phyloP scores from a whole-genome alignment of 805 yeast genomes.

The Zygosaccharomyces pseudorouxii region DNA sequence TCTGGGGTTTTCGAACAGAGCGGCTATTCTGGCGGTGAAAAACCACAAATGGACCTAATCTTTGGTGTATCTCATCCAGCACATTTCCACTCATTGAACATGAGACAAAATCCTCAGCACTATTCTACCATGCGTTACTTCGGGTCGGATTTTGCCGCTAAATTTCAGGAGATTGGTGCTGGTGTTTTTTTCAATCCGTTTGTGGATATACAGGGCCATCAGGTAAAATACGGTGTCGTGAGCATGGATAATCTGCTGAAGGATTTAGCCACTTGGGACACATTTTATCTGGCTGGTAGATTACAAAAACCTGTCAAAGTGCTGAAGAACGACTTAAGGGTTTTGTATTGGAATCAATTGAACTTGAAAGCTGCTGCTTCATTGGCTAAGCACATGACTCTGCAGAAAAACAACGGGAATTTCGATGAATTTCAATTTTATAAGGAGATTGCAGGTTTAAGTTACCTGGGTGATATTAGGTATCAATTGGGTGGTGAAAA shows the following conservation, averaged over 20 bases:
- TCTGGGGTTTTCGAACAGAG: slow-evolving; percentile 88
- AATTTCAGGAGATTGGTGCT: slow-evolving; percentile 68
- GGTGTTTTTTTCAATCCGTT: slow-evolving; percentile 94
- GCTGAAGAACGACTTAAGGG: slow-evolving; percentile 56
- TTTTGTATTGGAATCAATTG: slow-evolving; percentile 64
- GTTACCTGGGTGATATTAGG: slow-evolving; percentile 89
- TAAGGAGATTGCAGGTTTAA: slow-evolving; percentile 69
- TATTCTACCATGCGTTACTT: slow-evolving; percentile 63
- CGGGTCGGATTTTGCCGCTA: slow-evolving; percentile 55
- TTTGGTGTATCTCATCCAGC: slow-evolving; percentile 71
- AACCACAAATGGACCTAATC: slow-evolving; percentile 80
- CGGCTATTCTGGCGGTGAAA: slow-evolving; percentile 36
- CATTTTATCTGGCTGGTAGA: slow-evolving; percentile 86
- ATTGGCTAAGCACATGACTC: slow-evolving; percentile 40
- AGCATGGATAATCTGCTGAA: slow-evolving; percentile 53
- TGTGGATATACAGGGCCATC: slow-evolving; percentile 53
- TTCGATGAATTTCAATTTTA: slow-evolving; percentile 66
- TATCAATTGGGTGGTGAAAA: slow-evolving; percentile 85
- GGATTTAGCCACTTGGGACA: slow-evolving; percentile 81
- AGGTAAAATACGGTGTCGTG: slow-evolving; percentile 84
- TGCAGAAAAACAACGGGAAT: slow-evolving; percentile 32
- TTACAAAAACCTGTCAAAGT: slow-evolving; percentile 90
- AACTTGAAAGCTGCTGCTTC: slow-evolving; percentile 77
- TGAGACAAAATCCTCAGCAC: slow-evolving; percentile 63
- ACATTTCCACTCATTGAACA: slow-evolving; percentile 73